Base-by-base conservation (phyloP, 139 green algal species). In the Haematococcus sp. region DNA sequence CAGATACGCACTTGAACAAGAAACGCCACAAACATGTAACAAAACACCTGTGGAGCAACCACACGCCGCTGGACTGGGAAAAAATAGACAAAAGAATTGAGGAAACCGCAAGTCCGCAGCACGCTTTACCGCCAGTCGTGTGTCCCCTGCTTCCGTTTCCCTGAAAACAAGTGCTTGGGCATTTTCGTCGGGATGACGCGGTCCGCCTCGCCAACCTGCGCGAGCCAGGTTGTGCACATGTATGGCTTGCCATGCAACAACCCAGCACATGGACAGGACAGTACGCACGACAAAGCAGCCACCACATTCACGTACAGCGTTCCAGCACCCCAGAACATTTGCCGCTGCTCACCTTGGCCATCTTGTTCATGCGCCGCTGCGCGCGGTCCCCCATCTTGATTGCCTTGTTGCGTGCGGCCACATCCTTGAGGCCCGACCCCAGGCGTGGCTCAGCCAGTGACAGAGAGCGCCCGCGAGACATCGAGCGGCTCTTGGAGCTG, bases 91-190 rank as follows among this genome's bases (percentile, higher is more conserved):
- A n/a, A n/a, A n/a, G n/a, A n/a, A n/a, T n/a, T n/a, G n/a, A n/a
- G n/a, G n/a, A n/a, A n/a, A n/a, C n/a, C n/a, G n/a, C n/a, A n/a
- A 49, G 60, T 23, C 17, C 28, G 25, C n/a, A 63, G 55, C 60
- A 28, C 4, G 60, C 4, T 28, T 66, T 68, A 80, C 69, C 74
- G 33, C 34, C 74, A 34, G 40, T 80, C 55, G 25, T 55, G 34
- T 25, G 31, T 80, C 35, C 56, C 64, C 7, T 63, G 44, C 49
- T 78, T 78, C 64, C 69, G 56, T 54, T 80, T 97, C 27, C 95
- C 95, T 27, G 76, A 88, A 79, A 98, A 94, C 52, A 99, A 81
- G 72, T 99, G 96, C 92, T 99, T 99, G 52, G 96, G 96, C 85
- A 93, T 97, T 78, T 92, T 93, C 66, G 89, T 96, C 61, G 60